phyloP scores from a whole-genome alignment of 2,329 filamentous ascomycete genomes.

The Neonectria hederae region DNA sequence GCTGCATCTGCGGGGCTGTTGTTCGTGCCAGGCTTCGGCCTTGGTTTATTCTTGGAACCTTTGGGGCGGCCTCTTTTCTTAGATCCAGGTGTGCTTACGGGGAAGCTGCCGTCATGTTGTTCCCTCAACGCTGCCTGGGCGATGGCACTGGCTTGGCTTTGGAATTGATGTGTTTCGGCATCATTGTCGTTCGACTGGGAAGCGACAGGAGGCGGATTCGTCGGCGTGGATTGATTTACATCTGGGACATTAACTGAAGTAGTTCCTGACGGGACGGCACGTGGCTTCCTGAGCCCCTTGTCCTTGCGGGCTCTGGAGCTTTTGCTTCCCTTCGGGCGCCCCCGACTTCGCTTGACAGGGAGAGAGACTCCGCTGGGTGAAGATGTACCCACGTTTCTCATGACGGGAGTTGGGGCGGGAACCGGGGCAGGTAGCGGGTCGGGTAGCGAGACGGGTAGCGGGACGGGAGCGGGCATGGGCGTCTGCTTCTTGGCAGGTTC shows the following conservation, averaged over 20 bases:
- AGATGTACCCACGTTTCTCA: conserved; percentile 11
- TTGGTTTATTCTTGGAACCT: conserved; percentile 57
- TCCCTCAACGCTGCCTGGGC: conserved; percentile 15
- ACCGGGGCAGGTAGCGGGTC: background rate
- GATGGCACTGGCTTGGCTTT: conserved; percentile 18
- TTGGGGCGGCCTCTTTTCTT: conserved; percentile 55
- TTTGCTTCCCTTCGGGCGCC: conserved; percentile 65
- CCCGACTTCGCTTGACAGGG: conserved; percentile 56
- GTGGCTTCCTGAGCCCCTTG: conserved; percentile 61
- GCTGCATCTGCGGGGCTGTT: conserved; percentile 6
- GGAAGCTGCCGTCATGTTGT: conserved; percentile 29
- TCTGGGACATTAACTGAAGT: conserved; percentile 12
- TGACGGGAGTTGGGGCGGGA: background rate
- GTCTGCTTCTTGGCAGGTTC: conserved; percentile 36
- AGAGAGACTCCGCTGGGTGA: conserved; percentile 14
- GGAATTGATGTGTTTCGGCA: background rate
- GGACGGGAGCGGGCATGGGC: background rate
- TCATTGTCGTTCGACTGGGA: conserved; percentile 6
- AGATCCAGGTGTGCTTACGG: conserved; percentile 33
- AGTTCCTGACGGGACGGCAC: conserved; percentile 4
- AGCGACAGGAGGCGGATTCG: conserved; percentile 6
- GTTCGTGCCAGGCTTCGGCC: conserved; percentile 29
- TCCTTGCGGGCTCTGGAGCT: conserved; percentile 53
- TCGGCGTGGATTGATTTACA: background rate
- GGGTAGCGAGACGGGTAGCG: background rate